A percentile compares a stretch with the other conserved stretches of the same genome.
These are phyloP conservation scores for Rhododendron vialii DNA, from an alignment of 148 eudicot genomes.

Conservation along the genomic window DNA sequence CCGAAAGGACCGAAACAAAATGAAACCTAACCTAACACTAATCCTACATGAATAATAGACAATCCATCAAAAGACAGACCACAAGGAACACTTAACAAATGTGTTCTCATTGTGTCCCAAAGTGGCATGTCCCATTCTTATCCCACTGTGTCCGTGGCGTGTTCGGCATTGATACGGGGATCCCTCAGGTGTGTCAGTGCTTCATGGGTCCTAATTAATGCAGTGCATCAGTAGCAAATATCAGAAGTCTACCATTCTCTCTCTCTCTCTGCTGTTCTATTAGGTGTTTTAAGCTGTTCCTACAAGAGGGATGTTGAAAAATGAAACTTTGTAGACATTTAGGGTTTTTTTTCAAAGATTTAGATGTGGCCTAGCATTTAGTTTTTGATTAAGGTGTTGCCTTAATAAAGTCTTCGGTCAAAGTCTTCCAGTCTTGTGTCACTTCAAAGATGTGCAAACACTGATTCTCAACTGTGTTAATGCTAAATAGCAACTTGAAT, in stretches of 20 bases:
- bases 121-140: not conserved
- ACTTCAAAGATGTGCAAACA: not conserved
- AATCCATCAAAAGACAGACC: not conserved
- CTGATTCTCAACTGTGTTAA: not conserved
- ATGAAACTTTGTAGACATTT: not conserved
- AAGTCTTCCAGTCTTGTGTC: not conserved
- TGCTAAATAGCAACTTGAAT: not conserved
- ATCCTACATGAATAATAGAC: not conserved
- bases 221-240: not conserved
- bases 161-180: not conserved
- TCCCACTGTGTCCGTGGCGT: not conserved
- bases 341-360: not conserved
- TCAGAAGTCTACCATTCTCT: not conserved
- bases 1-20: not conserved
- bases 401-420: not conserved
- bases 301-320: not conserved
- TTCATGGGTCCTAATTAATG: not conserved
- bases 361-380: not conserved
- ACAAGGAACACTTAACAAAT: not conserved
- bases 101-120: not conserved
- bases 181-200: not conserved
- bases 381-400: not conserved
- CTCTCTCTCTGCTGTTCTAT: not conserved
- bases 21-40: not conserved
- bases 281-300: not conserved